Evolutionary conservation across 2,329 filamentous ascomycete genomes (phyloP).

Genomic region (Ascosphaera apis): DNA sequence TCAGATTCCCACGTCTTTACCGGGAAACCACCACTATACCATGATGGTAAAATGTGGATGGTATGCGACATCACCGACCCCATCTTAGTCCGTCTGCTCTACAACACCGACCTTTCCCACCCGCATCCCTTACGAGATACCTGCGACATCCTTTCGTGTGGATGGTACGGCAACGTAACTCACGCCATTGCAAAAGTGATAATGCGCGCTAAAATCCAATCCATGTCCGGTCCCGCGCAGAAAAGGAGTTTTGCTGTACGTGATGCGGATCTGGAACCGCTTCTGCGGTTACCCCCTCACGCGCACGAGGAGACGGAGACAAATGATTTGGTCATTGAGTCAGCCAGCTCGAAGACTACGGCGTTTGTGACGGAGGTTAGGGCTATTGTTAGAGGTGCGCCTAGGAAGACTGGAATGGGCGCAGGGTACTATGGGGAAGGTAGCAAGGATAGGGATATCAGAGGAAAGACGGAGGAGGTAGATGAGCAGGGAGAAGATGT

Average conservation of each 20-base stretch:
- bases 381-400: conserved; percentile 12
- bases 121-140: conserved; percentile 31
- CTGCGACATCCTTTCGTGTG: conserved; percentile 41
- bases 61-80: conserved; percentile 79
- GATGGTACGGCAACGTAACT: conserved; percentile 66
- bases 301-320: conserved; percentile 7
- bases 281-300: conserved; percentile 18
- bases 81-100: conserved; percentile 41
- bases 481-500: conserved; percentile 5
- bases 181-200: conserved; percentile 67
- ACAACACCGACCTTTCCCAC: conserved; percentile 29
- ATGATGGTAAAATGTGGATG: conserved; percentile 83
- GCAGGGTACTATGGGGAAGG: conserved; percentile 1
- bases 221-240: conserved; percentile 30
- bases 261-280: conserved; percentile 14
- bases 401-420: conserved; percentile 10
- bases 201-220: conserved; percentile 66
- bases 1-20: conserved; percentile 69
- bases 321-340: conserved; percentile 6
- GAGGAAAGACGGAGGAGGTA: conserved; percentile 6
- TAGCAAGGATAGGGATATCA: conserved; percentile 6
- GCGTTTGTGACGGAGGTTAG: conserved; percentile 15
- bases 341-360: conserved; percentile 8
- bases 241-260: conserved; percentile 6
- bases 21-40: conserved; percentile 41